Evolutionary conservation across 1,284 basidiomycete species (phyloP).

Genomic region (Sanghuangporus baumii): DNA sequence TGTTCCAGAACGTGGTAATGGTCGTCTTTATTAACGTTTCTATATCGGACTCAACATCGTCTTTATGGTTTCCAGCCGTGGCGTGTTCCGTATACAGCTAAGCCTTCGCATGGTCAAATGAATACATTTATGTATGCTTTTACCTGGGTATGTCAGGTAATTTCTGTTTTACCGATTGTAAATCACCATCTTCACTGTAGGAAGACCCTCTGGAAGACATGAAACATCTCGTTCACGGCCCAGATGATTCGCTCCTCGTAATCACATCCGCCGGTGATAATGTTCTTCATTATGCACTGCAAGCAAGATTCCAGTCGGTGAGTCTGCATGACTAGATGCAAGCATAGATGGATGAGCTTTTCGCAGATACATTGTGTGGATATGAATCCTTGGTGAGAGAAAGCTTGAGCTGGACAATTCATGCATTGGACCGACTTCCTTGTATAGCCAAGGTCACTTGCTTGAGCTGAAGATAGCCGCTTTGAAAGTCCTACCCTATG

Average conservation of each 20-base stretch:
- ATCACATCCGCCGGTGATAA: conserved; percentile 84
- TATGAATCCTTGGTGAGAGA: conserved; percentile 50
- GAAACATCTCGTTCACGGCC: conserved; percentile 54
- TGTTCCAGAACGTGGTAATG: neutral
- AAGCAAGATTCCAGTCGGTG: conserved; percentile 47
- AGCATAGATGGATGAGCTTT: neutral
- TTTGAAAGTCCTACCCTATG: conserved; percentile 55
- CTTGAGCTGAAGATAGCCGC: conserved; percentile 77
- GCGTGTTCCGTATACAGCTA: conserved; percentile 76
- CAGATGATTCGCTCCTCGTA: conserved; percentile 66
- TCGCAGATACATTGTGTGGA: conserved; percentile 69
- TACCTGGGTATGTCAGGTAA: conserved; percentile 48
- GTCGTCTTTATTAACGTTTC: neutral
- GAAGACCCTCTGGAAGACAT: conserved; percentile 81
- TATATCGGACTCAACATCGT: neutral
- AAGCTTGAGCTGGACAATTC: neutral
- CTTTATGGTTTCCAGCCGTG: conserved; percentile 40
- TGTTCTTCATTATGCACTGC: conserved; percentile 75
- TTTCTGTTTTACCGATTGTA: neutral
- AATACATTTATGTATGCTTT: conserved; percentile 71
- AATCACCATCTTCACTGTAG: conserved; percentile 23
- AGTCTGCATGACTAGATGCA: neutral
- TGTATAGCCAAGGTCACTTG: conserved; percentile 62
- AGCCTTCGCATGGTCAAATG: conserved; percentile 71
- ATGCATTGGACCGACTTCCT: neutral